Evolutionary conservation across 192 early-diverging fungal genomes (phyloP), one percentile per base, ranked within the genome.

Genomic region (Coemansia sp.): DNA sequence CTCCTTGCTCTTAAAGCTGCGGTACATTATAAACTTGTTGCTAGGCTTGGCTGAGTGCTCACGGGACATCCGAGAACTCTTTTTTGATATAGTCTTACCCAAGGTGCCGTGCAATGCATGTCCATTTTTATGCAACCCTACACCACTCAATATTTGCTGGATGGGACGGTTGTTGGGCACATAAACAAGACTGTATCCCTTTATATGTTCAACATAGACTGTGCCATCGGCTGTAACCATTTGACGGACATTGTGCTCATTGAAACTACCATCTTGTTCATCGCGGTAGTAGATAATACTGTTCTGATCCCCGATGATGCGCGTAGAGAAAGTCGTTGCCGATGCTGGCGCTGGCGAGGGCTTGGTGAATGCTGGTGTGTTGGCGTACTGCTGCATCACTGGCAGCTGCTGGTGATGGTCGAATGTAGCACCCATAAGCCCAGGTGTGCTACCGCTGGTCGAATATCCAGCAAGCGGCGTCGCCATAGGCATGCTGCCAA

Each of bases 1-100:
- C 68, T 80, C 77, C 57, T 56, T 59, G 12, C 70, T 80, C 65
- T 75, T 80, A 61, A 41, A 70, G 61, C 62, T 80, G 60, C 77
- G 72, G 51, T 80, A 80, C 65, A 71, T 74, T 61, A 80, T 80
- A 45, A 80, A 80, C 12, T 72, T 68, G 25, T 80, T 80, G 65
- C 68, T 80, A 21, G 77, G 76, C 65, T 74, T 79, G 72, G 67
- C 57, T 9, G 76, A 23, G 32, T 22, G 32, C 22, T 35, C 32
- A 7, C 32, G 32, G 32, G 32, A 35, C 32, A 35, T 35, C 6
- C 32, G 32, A 35, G 32, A 35, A 8, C 6, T 35, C 32, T 35
- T 35, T 35, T 35, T 35, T 35, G 32, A 35, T 35, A 35, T 9
- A 35, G 32, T 35, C 32, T 35, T 35, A 35, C 32, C 32, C 32